These are phyloP conservation scores for Bipolaris bicolor DNA, from an alignment of 2,329 filamentous ascomycete species.

Conservation along the genomic window DNA sequence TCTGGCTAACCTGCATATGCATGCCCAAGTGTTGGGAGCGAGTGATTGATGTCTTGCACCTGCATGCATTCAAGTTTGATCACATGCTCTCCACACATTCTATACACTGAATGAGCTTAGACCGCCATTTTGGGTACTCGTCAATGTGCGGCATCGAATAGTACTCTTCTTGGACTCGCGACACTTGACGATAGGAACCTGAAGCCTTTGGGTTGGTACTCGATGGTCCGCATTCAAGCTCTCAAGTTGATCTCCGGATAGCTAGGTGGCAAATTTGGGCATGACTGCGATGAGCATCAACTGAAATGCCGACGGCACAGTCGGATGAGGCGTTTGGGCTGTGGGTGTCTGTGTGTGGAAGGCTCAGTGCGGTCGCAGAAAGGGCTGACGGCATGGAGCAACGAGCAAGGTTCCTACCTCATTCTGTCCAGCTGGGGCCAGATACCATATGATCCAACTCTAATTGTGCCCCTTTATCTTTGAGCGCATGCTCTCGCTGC, in stretches of 20 bases:
- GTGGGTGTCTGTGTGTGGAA: slow-evolving; percentile 13
- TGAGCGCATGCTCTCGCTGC: neutral
- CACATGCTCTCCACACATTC: slow-evolving; percentile 21
- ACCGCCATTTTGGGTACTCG: neutral
- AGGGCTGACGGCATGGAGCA: slow-evolving; percentile 1
- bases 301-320: slow-evolving; percentile 10
- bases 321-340: slow-evolving; percentile 2
- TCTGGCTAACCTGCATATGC: slow-evolving; percentile 22
- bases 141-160: neutral
- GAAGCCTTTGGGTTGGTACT: neutral
- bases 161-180: neutral
- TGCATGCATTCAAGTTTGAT: slow-evolving; percentile 24
- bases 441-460: neutral
- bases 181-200: neutral
- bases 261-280: neutral
- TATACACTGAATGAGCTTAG: neutral
- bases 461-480: neutral
- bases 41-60: slow-evolving; percentile 13
- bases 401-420: neutral
- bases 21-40: slow-evolving; percentile 8
- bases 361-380: slow-evolving; percentile 15
- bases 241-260: neutral
- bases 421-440: neutral
- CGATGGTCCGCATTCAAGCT: neutral
- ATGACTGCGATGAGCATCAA: neutral